Evolutionary conservation across 768 basidiomycete species (phyloP).

Genomic region (Lanmaoa pseudosensibilis): DNA sequence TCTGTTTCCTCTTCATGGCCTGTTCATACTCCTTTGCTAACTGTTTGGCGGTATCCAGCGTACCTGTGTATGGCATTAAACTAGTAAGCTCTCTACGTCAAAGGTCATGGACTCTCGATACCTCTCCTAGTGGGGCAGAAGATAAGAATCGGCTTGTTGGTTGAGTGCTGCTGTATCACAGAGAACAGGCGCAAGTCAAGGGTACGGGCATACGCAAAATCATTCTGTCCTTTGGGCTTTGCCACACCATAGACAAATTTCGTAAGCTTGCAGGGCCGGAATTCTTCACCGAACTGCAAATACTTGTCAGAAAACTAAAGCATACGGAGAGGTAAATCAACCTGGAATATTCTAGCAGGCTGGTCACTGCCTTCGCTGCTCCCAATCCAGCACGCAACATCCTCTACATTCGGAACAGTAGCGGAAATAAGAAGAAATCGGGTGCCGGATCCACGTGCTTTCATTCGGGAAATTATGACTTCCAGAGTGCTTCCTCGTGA

Average conservation of each 20-base stretch:
- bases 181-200: slow-evolving; percentile 75
- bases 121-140: slow-evolving; percentile 91
- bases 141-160: slow-evolving; percentile 81
- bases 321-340: slow-evolving; percentile 24
- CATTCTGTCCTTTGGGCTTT: slow-evolving; percentile 64
- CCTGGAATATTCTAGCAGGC: slow-evolving; percentile 70
- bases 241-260: slow-evolving; percentile 72
- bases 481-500: slow-evolving; percentile 89
- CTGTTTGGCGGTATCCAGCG: slow-evolving; percentile 69
- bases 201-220: slow-evolving; percentile 69
- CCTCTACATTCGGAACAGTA: slow-evolving; percentile 89
- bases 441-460: slow-evolving; percentile 61
- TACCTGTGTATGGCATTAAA: slow-evolving; percentile 40
- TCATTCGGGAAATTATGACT: slow-evolving; percentile 94
- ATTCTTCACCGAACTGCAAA: slow-evolving; percentile 87
- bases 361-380: slow-evolving; percentile 31
- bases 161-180: slow-evolving; percentile 69
- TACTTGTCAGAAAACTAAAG: background rate
- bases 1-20: slow-evolving; percentile 45
- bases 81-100: background rate
- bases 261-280: slow-evolving; percentile 79
- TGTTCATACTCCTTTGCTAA: slow-evolving; percentile 71
- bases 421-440: slow-evolving; percentile 92
- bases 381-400: slow-evolving; percentile 89
- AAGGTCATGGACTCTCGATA: slow-evolving; percentile 25